Base-by-base conservation (phyloP, 1,284 basidiomycete species). In the Wolfiporia cocos region DNA sequence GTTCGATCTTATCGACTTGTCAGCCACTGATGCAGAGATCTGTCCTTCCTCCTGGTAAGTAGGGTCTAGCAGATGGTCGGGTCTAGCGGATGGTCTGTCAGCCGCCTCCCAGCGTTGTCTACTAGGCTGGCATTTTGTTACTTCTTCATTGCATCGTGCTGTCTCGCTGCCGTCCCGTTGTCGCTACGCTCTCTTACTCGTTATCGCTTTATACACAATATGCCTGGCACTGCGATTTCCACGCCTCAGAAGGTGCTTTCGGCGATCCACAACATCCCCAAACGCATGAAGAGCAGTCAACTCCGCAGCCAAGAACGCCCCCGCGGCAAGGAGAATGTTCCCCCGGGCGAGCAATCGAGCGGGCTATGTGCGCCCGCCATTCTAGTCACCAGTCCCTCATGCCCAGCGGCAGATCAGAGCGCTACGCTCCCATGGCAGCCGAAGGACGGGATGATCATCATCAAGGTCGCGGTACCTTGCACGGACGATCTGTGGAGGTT, bases 401-500 rank as follows among this genome's bases (percentile, higher is more conserved):
- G n/a, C n/a, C n/a, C n/a, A n/a, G n/a, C n/a, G n/a, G n/a, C n/a
- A n/a, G n/a, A n/a, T n/a, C n/a, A n/a, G n/a, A 28, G 20, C 24
- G 26, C 29, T 40, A 48, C 37, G 28, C 28, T 15, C 39, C 10
- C 43, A 42, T 69, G 67, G 66, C 55, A 54, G 28, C 55, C 66
- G 22, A 52, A 53, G 30, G 49, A 61, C 22, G 66, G 62, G 5
- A 54, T 49, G 50, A 68, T 69, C 37, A 34, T 65, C 39, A 53
- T 69, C 56, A 69, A 69, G 50, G 62, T 70, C n/a, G 59, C 62
- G 37, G 64, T 68, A 11, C 65, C 67, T 15, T 57, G 57, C 28
- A 66, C 58, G 23, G 61, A 64, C 48, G 68, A 69, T 46, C 57
- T 67, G 43, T 70, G 67, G 67, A 63, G 54, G 53, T 50, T 69